Evolutionary conservation across 768 basidiomycete species (phyloP).

Genomic region (Mycena rebaudengoi): DNA sequence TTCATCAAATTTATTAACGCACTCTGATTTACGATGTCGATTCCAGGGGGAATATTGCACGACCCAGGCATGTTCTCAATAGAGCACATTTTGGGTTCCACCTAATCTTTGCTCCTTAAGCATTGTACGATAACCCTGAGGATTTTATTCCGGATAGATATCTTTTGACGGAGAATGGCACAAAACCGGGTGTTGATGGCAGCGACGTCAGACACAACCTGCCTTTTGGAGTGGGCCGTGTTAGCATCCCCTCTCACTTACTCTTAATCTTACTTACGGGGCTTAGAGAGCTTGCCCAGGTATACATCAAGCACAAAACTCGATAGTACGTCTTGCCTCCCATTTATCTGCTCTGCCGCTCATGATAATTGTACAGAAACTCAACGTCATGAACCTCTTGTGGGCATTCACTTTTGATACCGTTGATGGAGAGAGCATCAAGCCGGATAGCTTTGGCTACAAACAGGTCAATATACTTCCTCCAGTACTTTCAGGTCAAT

Average conservation of each 20-base stretch:
- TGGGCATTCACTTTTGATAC: slow-evolving; percentile 37
- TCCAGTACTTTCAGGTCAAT: background rate
- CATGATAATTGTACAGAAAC: slow-evolving; percentile 13
- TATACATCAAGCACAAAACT: slow-evolving; percentile 24
- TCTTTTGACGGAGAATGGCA: slow-evolving; percentile 1
- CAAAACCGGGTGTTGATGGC: slow-evolving; percentile 2
- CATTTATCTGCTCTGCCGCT: background rate
- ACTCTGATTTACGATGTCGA: background rate
- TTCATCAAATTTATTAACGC: background rate
- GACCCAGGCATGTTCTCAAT: background rate
- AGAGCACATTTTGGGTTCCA: too few relatives aligned
- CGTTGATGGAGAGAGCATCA: background rate
- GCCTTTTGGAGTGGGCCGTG: slow-evolving; percentile 2
- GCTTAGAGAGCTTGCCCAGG: slow-evolving; percentile 34
- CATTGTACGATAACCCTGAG: slow-evolving; percentile 1
- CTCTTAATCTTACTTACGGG: too few relatives aligned
- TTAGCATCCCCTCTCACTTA: background rate
- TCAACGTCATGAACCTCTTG: slow-evolving; percentile 34
- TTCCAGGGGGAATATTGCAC: background rate
- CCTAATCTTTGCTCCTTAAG: background rate
- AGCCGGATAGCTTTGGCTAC: slow-evolving; percentile 16
- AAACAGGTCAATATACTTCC: background rate
- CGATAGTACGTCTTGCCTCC: slow-evolving; percentile 18
- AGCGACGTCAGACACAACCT: slow-evolving; percentile 1
- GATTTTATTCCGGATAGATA: background rate